These are phyloP conservation scores for Silene vulgaris DNA, from an alignment of 179 eudicot species.

Conservation along the genomic window DNA sequence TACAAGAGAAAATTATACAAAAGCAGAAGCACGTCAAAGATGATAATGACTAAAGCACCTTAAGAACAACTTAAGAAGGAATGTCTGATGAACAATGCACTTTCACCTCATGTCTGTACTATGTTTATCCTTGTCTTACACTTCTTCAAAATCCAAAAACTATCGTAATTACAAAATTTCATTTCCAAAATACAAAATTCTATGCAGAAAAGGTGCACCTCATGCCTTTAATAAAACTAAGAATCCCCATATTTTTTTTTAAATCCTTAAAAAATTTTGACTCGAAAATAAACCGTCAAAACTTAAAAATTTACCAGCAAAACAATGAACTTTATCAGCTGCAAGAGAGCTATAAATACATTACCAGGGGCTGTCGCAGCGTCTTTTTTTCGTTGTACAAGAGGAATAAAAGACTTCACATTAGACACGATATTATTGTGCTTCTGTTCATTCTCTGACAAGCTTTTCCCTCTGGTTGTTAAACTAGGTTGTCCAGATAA, in stretches of 20 bases:
- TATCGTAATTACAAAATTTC: no score
- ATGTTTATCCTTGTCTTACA: no score
- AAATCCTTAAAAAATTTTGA: no score
- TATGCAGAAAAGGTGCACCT: no score
- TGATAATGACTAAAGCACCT: background rate
- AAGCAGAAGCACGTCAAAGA: background rate
- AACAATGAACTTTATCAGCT: constrained; percentile 2
- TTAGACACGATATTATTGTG: constrained; percentile 63
- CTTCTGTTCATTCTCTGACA: constrained; percentile 49
- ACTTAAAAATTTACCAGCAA: background rate
- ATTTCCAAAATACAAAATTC: no score
- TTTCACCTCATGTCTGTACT: no score
- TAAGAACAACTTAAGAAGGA: background rate
- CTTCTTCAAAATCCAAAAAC: no score
- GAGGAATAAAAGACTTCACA: constrained; percentile 66
- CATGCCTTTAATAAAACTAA: no score
- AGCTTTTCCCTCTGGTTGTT: constrained; percentile 48
- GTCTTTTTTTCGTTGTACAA: constrained; percentile 79
- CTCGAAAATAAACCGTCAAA: background rate
- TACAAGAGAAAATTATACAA: background rate
- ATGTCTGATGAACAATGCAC: background rate
- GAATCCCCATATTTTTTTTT: no score
- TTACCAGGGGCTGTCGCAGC: constrained; percentile 67
- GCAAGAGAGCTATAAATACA: constrained; percentile 5
- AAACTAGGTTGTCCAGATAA: constrained; percentile 47